Evolutionary conservation across 805 yeast genomes (phyloP), one percentile per base, ranked within the genome.

Genomic region (Candida methanosorbosa): DNA sequence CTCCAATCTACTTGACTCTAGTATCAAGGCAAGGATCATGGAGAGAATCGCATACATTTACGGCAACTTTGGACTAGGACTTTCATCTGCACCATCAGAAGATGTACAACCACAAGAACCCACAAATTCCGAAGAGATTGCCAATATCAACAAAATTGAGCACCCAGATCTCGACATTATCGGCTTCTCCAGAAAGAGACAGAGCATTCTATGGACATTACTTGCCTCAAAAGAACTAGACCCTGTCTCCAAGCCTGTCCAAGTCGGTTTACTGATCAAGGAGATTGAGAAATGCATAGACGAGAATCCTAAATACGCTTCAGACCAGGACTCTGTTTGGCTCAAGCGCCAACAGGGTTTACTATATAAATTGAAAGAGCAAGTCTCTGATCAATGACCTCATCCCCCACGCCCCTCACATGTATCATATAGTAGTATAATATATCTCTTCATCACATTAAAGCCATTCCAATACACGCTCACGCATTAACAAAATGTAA

Each of bases 171-270:
- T 66, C 34, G 58, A 63, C 4, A 60, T 65, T 0, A 51, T 69
- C 25, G 78, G 90, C 0, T 53, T 74, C 16, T 72, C 81, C 2
- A 63, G 94, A 38, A 57, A 57, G 34, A 68, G 97, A 36, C 86
- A 86, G 50, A 75, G 87, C 1, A 74, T 84, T 0, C 64, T 88
- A 20, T 87, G 95, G 85, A 68, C 70, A 43, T 52, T 87, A 19
- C 52, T 87, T 19, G 78, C 95, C 0, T 80, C 86, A 6, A 72
- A 72, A 37, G 83, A 81, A 49, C 77, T 95, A 81, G 66, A 68
- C 33, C 56, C 56, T 3, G 38, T 25, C 8, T 38, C 43, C 9
- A 50, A 48, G 15, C 53, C 57, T 1, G 32, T 43, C 3, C 59
- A 57, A 33, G 47, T 47, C 12, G 16, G n/a, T n/a, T n/a, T n/a